Evolutionary conservation across 345 rosid genomes (phyloP).

Genomic region (Xanthoceras sorbifolium): DNA sequence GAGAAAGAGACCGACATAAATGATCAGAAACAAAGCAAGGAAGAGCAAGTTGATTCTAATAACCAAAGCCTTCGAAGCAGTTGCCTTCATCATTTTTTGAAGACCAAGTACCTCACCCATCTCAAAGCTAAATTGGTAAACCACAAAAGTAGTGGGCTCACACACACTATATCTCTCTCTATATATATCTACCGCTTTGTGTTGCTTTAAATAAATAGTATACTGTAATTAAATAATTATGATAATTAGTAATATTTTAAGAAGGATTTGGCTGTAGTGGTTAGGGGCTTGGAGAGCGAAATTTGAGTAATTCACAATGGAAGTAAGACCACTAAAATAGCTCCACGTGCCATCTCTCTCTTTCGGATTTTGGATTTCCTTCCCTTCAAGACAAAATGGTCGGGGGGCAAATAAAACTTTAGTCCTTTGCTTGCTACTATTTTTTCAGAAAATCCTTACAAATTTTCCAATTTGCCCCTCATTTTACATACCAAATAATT

Average conservation of each 20-base stretch:
- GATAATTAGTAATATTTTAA: constrained; percentile 10
- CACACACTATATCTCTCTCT: constrained; percentile 10
- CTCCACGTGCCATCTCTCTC: constrained; percentile 45
- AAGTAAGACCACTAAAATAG: constrained; percentile 34
- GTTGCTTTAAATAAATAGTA: not conserved
- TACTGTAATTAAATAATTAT: constrained; percentile 13
- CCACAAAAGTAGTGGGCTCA: constrained; percentile 24
- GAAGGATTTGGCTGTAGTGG: constrained; percentile 30
- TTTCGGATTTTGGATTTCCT: constrained; percentile 27
- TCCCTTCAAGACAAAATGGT: constrained; percentile 38
- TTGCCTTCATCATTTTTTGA: constrained; percentile 50
- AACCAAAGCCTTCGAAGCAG: constrained; percentile 63
- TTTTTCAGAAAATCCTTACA: not conserved
- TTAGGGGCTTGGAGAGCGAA: constrained; percentile 36
- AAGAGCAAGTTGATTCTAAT: constrained; percentile 66
- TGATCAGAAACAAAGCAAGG: constrained; percentile 61
- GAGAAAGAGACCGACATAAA: constrained; percentile 54
- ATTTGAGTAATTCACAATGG: constrained; percentile 30
- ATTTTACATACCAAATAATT: not conserved
- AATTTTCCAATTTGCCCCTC: constrained; percentile 21
- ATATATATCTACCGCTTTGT: constrained; percentile 14
- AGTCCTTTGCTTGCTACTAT: constrained; percentile 23
- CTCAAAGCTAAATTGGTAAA: constrained; percentile 14
- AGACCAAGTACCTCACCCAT: constrained; percentile 46
- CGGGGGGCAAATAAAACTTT: constrained; percentile 20